Conservation (phyloP, 2,329 filamentous ascomycete species). For the Colletotrichum somersetense region DNA sequence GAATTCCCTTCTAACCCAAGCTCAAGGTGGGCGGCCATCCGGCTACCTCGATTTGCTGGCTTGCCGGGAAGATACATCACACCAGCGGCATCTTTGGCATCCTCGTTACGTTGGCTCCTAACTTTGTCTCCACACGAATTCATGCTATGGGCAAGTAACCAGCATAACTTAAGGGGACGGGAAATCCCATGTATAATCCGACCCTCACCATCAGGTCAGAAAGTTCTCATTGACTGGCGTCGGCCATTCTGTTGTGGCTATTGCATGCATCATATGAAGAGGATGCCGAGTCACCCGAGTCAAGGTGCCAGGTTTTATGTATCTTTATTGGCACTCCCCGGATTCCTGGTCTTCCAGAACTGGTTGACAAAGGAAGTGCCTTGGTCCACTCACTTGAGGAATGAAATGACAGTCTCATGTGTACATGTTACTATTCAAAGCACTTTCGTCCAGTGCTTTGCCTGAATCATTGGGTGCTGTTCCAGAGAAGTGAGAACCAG, state of each 20-base stretch:
- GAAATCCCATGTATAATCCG: background rate
- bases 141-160: background rate
- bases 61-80: slow-evolving; percentile 8
- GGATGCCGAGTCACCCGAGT: background rate
- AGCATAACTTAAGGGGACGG: background rate
- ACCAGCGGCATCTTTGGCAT: slow-evolving; percentile 6
- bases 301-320: background rate
- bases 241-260: background rate
- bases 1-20: background rate
- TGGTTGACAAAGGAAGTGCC: background rate
- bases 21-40: slow-evolving; percentile 7
- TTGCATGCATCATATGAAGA: no score
- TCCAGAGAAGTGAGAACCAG: background rate
- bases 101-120: slow-evolving; percentile 1
- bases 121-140: background rate
- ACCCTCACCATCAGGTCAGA: background rate
- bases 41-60: slow-evolving; percentile 23
- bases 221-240: background rate
- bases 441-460: background rate
- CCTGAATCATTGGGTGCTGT: background rate
- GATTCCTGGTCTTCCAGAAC: slow-evolving; percentile 15
- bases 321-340: background rate
- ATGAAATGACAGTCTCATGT: background rate
- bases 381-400: background rate
- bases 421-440: background rate